Conservation (phyloP, 78 protist species). For the Neovahlkampfia damariscottae region DNA sequence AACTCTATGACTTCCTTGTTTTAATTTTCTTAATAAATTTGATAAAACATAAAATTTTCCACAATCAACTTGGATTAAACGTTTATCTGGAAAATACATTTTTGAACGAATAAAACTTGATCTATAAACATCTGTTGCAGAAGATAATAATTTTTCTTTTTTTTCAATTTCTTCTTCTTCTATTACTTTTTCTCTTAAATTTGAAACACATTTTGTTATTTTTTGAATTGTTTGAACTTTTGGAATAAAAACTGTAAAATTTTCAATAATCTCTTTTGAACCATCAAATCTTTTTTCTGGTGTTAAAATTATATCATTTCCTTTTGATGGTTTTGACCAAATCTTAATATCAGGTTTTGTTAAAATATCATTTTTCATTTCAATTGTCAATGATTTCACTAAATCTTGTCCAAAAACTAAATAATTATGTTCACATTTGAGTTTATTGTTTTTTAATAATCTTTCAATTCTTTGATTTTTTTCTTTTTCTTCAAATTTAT, state of each 20-base stretch:
- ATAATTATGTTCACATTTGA: no score
- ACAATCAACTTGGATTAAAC: constrained; percentile 83
- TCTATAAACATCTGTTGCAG: background rate
- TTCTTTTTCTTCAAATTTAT: no score
- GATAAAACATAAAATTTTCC: constrained; percentile 81
- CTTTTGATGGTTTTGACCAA: no score
- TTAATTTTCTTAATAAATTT: constrained; percentile 40
- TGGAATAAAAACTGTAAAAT: constrained; percentile 31
- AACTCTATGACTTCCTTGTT: constrained; percentile 48
- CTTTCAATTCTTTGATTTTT: no score
- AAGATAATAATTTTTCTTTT: background rate
- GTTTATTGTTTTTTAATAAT: no score
- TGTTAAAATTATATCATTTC: no score
- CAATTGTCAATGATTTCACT: no score
- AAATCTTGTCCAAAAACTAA: no score
- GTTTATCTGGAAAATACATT: constrained; percentile 75
- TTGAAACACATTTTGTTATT: background rate
- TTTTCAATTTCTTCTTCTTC: background rate
- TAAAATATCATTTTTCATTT: no score
- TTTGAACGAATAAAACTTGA: constrained; percentile 15
- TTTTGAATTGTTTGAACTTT: constrained; percentile 16
- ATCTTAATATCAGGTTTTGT: no score
- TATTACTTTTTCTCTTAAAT: background rate
- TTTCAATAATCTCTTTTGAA: constrained; percentile 31
- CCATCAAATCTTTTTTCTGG: no score